Base-by-base conservation (phyloP, 345 rosid genomes). In the Bruguiera gymnorhiza region DNA sequence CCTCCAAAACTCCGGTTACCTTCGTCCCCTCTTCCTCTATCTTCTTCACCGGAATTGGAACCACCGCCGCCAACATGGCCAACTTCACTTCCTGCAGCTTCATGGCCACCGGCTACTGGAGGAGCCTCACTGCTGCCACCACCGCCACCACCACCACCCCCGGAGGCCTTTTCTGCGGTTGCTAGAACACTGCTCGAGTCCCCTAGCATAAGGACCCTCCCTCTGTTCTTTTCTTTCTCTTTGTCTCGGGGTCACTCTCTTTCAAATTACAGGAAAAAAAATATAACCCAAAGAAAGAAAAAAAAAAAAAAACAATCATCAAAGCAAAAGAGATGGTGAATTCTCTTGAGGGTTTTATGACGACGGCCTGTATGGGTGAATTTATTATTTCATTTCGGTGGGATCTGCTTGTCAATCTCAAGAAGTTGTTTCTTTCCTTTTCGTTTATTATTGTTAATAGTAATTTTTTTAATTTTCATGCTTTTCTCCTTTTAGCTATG, bases 361-460 rank as follows among this genome's bases (percentile, higher is more conserved):
- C 72, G 85, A 74, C 65, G 71, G 76, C n/a, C 60, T 55, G 69
- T 60, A 66, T 19, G 70, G 72, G 81, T 81, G 82, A 83, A 75
- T 79, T 80, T 69, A 69, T 66, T 79, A 66, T 65, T 85, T 67
- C 83, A 78, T 80, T 84, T 70, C 58, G 56, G 75, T 74, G 81
- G 86, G 86, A 88, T 85, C 87, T 86, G 82, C 86, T 84, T 87
- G 81, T 84, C 89, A 77, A 83, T 88, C 89, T 86, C 88, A 82
- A 86, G 89, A 81, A 71, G 84, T 67, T 79, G 68, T 79, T 82
- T 63, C 66, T 66, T 51, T 48, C 30, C 15, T 20, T 24, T 46
- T 58, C 62, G 71, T 18, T 26, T 65, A n/a, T 48, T 57, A 60
- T 13, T 59, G 50, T 43, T 13, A 43, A 43, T 23, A 29, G n/a